Conservation (phyloP, 345 rosid genomes). For the Acer saccharum region DNA sequence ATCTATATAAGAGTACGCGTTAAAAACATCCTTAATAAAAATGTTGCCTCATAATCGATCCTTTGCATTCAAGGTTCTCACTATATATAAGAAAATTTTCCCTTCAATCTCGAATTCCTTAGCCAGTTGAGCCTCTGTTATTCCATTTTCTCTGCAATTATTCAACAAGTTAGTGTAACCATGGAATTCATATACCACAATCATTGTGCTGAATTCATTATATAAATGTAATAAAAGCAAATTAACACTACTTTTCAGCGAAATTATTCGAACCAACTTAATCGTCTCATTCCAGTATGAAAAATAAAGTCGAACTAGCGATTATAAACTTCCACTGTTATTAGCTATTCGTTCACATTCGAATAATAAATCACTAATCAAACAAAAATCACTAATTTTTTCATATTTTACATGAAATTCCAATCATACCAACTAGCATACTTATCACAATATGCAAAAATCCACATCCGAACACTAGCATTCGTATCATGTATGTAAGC, state of each 20-base stretch:
- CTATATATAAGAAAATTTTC: conserved; percentile 62
- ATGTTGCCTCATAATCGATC: conserved; percentile 39
- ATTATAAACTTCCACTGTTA: neutral
- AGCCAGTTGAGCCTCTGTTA: conserved; percentile 68
- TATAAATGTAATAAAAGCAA: neutral
- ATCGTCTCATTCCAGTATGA: neutral
- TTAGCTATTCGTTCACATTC: neutral
- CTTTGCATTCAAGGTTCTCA: conserved; percentile 76
- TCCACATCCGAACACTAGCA: neutral
- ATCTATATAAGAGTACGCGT: too few species aligned
- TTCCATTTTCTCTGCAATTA: conserved; percentile 65
- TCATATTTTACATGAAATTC: neutral
- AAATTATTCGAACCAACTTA: neutral
- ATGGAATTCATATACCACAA: neutral
- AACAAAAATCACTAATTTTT: neutral
- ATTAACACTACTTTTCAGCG: neutral
- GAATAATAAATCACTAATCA: neutral
- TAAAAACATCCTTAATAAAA: too few species aligned
- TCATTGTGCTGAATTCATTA: neutral
- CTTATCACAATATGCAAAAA: neutral
- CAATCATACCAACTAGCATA: neutral
- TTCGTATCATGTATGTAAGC: neutral
- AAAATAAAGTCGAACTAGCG: neutral
- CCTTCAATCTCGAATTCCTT: conserved; percentile 78
- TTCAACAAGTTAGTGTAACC: conserved; percentile 1